Evolutionary conservation across 495 filamentous ascomycete genomes (phyloP).

Genomic region (Thermochaetoides thermophila): DNA sequence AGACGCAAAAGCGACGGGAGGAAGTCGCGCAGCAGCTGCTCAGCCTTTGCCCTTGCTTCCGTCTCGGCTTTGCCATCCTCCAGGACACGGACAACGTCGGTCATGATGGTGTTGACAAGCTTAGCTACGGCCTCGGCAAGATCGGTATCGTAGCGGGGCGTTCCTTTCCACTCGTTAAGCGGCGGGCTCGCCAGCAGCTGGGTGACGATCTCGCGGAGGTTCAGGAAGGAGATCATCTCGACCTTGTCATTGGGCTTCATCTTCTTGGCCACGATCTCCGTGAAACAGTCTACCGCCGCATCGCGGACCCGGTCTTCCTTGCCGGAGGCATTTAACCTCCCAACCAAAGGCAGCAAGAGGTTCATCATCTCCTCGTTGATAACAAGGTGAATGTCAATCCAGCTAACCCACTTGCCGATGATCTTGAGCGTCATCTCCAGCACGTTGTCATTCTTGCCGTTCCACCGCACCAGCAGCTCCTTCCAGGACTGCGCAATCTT

Average conservation of each 20-base stretch:
- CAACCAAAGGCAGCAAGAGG: constrained; percentile 66
- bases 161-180: constrained; percentile 59
- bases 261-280: constrained; percentile 92
- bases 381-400: constrained; percentile 89
- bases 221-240: constrained; percentile 81
- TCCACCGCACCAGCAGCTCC: constrained; percentile 73
- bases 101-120: constrained; percentile 78
- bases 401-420: constrained; percentile 90
- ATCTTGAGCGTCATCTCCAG: constrained; percentile 78
- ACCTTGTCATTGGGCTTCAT: constrained; percentile 90
- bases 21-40: constrained; percentile 64
- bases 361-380: constrained; percentile 76
- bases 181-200: constrained; percentile 70
- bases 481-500: constrained; percentile 84
- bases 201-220: constrained; percentile 63
- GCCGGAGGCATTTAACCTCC: constrained; percentile 32
- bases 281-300: constrained; percentile 82
- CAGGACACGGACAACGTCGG: constrained; percentile 71
- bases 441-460: constrained; percentile 53
- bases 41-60: constrained; percentile 44
- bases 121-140: constrained; percentile 88
- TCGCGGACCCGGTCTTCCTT: constrained; percentile 62
- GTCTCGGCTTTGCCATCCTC: constrained; percentile 38
- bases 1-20: constrained; percentile 75
- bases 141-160: constrained; percentile 80